Evolutionary conservation across 2,329 filamentous ascomycete genomes (phyloP).

Genomic region (Stromatinia cepivora): DNA sequence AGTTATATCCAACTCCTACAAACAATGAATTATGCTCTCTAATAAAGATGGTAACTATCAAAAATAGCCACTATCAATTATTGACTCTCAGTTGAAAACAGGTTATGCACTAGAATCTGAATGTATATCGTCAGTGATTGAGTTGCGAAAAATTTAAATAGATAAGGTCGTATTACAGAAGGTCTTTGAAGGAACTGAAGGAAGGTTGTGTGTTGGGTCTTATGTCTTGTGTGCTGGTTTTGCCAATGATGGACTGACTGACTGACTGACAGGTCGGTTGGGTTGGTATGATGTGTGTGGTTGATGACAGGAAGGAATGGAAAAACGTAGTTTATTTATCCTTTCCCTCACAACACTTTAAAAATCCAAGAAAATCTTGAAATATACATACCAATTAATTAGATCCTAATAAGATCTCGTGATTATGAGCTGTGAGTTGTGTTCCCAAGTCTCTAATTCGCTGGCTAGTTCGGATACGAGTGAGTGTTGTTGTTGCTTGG

Average conservation of each 20-base stretch:
- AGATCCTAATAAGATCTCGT: background rate
- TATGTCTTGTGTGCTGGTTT: slow-evolving; percentile 1
- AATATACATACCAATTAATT: background rate
- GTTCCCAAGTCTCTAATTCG: background rate
- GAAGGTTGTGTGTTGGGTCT: background rate
- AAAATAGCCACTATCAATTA: background rate
- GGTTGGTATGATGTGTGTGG: background rate
- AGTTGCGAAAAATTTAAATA: slow-evolving; percentile 2
- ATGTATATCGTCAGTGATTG: slow-evolving; percentile 17
- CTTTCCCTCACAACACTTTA: background rate
- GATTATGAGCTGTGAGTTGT: slow-evolving; percentile 2
- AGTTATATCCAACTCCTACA: background rate
- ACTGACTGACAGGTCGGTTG: background rate
- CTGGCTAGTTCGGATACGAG: background rate
- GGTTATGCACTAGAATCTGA: background rate
- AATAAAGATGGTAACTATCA: background rate
- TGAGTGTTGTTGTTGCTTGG: background rate
- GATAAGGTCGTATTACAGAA: slow-evolving; percentile 11
- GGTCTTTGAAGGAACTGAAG: slow-evolving; percentile 6
- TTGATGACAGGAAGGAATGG: background rate
- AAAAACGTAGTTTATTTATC: background rate
- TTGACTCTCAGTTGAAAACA: background rate
- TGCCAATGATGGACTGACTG: background rate
- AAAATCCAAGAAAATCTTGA: background rate
- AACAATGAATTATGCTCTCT: background rate